Evolutionary conservation across 2,329 filamentous ascomycete genomes (phyloP), one percentile per base, ranked within the genome.

Genomic region (Cercospora janseana): DNA sequence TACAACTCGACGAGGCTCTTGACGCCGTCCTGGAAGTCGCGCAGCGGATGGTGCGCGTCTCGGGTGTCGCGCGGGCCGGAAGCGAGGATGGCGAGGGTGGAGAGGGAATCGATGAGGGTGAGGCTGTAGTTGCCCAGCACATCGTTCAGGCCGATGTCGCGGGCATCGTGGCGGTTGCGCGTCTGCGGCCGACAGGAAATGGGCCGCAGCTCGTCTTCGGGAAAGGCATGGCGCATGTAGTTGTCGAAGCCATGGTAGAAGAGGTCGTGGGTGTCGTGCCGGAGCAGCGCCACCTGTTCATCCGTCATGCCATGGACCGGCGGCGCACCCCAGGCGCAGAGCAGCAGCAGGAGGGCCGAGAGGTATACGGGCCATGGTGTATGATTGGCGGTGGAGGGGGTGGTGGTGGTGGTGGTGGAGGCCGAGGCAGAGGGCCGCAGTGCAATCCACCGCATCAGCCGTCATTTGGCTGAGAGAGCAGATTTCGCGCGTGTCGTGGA

Each of bases 211-310:
- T 93, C 93, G 66, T 98, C 93, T 70, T 97, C 93, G 9, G 93
- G 93, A 65, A 96, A 98, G 51, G 91, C 93, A 70, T 95, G 79
- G 58, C 81, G 73, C 84, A 96, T 93, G 75, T 98, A 98, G 70
- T 92, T 95, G 72, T 91, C 84, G 74, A 85, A 97, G 53, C 93
- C 93, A 76, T 98, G 93, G 70, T 95, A 95, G 75, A 97, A 97
- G 79, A 97, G 89, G 60, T 88, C 79, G 51, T 66, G 61, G 20
- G 75, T 75, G 56, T 77, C 74, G 61, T 72, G 71, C 60, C 70
- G 67, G 31, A 76, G 63, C 32, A 54, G 53, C 7, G 63, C 50
- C 38, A 73, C 66, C 24, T 62, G 58, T 45, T 73, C 70, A 72
- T 70, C 69, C 51, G 70, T 69, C 74, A 76, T 76, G 69, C 71